These are phyloP conservation scores for Dactylellina parvicollis DNA, from an alignment of 2,329 filamentous ascomycete species.

Conservation along the genomic window DNA sequence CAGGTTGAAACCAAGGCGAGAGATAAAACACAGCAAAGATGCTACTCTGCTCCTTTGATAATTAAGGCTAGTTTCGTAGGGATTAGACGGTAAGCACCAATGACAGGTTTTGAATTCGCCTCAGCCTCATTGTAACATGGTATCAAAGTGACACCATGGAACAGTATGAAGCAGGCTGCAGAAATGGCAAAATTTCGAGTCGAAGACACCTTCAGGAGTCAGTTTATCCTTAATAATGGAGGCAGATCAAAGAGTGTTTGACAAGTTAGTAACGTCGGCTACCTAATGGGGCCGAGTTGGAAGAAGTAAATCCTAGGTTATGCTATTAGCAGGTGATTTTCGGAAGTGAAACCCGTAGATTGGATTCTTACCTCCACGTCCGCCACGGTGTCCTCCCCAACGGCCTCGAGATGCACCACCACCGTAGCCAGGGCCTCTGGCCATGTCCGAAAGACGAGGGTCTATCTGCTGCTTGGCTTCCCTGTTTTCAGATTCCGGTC, in stretches of 20 bases:
- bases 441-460: slow-evolving; percentile 94
- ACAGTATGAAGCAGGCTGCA: too few relatives aligned
- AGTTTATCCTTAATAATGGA: slow-evolving; percentile 1
- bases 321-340: not conserved
- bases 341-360: not conserved
- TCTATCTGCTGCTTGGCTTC: slow-evolving; percentile 99
- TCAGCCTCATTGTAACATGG: too few relatives aligned
- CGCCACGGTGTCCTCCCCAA: slow-evolving; percentile 73
- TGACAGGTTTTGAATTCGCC: too few relatives aligned
- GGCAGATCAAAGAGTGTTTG: slow-evolving; percentile 2
- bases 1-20: too few relatives aligned
- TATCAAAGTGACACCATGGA: too few relatives aligned
- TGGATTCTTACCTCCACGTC: slow-evolving; percentile 63
- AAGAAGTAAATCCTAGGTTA: slow-evolving; percentile 57
- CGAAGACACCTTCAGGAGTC: too few relatives aligned
- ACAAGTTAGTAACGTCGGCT: slow-evolving; percentile 58
- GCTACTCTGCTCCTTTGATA: too few relatives aligned
- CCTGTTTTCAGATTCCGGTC: slow-evolving; percentile 61
- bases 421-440: slow-evolving; percentile 85
- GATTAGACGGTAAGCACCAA: too few relatives aligned
- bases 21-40: too few relatives aligned
- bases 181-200: too few relatives aligned
- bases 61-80: too few relatives aligned
- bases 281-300: slow-evolving; percentile 58
- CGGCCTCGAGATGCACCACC: slow-evolving; percentile 76